Evolutionary conservation across 1,139 yeast genomes (phyloP).

Genomic region (Kluyveromyces marxianus): DNA sequence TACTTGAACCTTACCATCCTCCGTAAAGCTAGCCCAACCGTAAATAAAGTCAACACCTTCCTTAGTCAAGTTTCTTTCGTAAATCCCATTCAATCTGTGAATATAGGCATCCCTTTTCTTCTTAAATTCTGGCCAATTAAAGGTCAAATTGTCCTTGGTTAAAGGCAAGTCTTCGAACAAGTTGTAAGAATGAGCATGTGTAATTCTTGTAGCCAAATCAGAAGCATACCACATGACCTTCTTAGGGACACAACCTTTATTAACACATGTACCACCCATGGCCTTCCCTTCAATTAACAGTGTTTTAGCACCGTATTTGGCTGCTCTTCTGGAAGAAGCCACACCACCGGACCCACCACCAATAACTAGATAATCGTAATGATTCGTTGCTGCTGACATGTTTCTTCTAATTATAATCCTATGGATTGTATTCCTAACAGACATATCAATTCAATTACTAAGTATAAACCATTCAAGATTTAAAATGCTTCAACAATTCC

Average conservation of each 20-base stretch:
- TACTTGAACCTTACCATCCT: slow-evolving; percentile 75
- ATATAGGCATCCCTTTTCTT: slow-evolving; percentile 88
- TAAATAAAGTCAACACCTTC: slow-evolving; percentile 84
- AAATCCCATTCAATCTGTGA: slow-evolving; percentile 80
- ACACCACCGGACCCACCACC: slow-evolving; percentile 99
- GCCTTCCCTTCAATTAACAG: slow-evolving; percentile 70
- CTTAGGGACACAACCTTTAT: slow-evolving; percentile 98
- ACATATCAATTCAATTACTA: neutral
- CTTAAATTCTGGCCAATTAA: slow-evolving; percentile 77
- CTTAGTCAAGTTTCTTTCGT: slow-evolving; percentile 74
- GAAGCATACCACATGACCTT: slow-evolving; percentile 98
- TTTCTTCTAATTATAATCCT: slow-evolving; percentile 13
- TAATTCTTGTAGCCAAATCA: slow-evolving; percentile 69
- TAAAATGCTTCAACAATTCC: no score
- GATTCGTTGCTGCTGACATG: slow-evolving; percentile 53
- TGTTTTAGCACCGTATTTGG: slow-evolving; percentile 85
- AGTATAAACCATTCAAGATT: neutral
- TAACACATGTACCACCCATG: slow-evolving; percentile 97
- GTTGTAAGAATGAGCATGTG: slow-evolving; percentile 76
- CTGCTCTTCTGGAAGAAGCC: slow-evolving; percentile 95
- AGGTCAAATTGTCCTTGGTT: slow-evolving; percentile 40
- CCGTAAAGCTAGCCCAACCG: slow-evolving; percentile 79
- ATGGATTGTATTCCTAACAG: slow-evolving; percentile 1
- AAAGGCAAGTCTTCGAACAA: slow-evolving; percentile 50
- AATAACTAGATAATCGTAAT: slow-evolving; percentile 85